Percentiles rank a stretch among this genome's conserved stretches.
Evolutionary conservation across 2,329 filamentous ascomycete genomes (phyloP).

Genomic region (Cadophora gregata): DNA sequence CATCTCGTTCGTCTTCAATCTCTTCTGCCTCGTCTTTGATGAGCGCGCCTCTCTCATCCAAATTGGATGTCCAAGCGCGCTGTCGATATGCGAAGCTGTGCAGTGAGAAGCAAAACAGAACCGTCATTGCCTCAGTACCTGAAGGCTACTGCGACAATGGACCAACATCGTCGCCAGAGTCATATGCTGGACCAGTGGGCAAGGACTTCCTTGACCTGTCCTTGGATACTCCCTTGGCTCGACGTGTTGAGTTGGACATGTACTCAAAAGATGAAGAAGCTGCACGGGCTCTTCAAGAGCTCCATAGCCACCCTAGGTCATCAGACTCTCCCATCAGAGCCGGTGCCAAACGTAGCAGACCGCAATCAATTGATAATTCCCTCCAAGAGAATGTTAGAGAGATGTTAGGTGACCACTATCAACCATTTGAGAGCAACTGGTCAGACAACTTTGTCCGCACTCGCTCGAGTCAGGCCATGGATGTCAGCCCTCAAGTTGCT

Average conservation of each 20-base stretch:
- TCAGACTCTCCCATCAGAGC: slow-evolving; percentile 46
- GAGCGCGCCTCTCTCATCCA: slow-evolving; percentile 62
- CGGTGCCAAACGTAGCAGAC: slow-evolving; percentile 64
- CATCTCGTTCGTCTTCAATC: slow-evolving; percentile 69
- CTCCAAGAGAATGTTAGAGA: slow-evolving; percentile 72
- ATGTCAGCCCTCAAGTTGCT: slow-evolving; percentile 49
- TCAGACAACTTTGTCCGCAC: slow-evolving; percentile 40
- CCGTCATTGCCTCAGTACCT: slow-evolving; percentile 61
- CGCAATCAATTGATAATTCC: slow-evolving; percentile 62
- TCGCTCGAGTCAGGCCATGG: slow-evolving; percentile 45
- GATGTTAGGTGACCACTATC: slow-evolving; percentile 54
- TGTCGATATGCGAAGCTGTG: slow-evolving; percentile 65
- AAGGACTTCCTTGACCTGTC: slow-evolving; percentile 58
- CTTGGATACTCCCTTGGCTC: slow-evolving; percentile 54
- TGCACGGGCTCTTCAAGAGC: slow-evolving; percentile 62
- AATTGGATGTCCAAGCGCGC: slow-evolving; percentile 67
- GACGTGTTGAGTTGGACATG: slow-evolving; percentile 54
- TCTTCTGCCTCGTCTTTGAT: slow-evolving; percentile 66
- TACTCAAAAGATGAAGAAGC: slow-evolving; percentile 54
- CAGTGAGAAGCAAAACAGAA: slow-evolving; percentile 61
- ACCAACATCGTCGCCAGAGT: slow-evolving; percentile 62
- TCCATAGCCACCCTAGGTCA: slow-evolving; percentile 60
- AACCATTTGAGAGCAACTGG: slow-evolving; percentile 35
- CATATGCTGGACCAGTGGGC: slow-evolving; percentile 58
- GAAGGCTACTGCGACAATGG: slow-evolving; percentile 60